Evolutionary conservation across 768 basidiomycete species (phyloP), one percentile per base, ranked within the genome.

Genomic region (Butyriboletus loyo): DNA sequence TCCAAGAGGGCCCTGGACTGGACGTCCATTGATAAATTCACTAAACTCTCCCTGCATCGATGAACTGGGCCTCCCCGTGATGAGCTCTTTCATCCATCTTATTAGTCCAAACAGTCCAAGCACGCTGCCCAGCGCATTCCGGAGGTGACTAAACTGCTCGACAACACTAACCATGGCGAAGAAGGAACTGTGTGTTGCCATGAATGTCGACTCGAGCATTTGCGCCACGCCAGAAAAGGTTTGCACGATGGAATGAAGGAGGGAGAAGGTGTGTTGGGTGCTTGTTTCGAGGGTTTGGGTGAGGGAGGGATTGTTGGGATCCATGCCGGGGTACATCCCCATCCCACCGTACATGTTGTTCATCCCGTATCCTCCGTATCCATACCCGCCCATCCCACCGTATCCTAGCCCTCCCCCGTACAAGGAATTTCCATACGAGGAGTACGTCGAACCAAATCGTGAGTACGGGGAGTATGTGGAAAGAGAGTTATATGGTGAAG

Each of bases 161-260:
- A 95, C 80, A 40, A 99, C 96, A 56, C 92, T 91, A 46, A 95
- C 92, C 87, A 96, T 93, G 51, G 93, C 92, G 68, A 95, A 96
- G 72, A 96, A 96, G 9, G 86, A 89, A 1, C 90, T 92, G 69
- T 96, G 93, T 0, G 93, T 96, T 3, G 96, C 96, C 87, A 98
- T 90, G 72, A 96, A 98, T 6, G 96, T 98, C 31, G 84, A 87
- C 70, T 98, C 96, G 65, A 99, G 86, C 85, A 99, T 95, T 68
- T 98, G 96, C 0, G 96, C 87, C 56, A 99, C 86, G 22, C 95
- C 95, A 0, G 85, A 79, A 72, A 98, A 96, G 5, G 95, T 97
- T 62, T 92, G 90, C 40, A 99, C 96, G 66, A 99, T 87, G 11
- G 89, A 91, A 61, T 98, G 94, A 27, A 99, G 77, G 51, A 99